These are phyloP conservation scores for Coemansia sp. DNA, from an alignment of 192 early-diverging fungal species.

Conservation along the genomic window DNA sequence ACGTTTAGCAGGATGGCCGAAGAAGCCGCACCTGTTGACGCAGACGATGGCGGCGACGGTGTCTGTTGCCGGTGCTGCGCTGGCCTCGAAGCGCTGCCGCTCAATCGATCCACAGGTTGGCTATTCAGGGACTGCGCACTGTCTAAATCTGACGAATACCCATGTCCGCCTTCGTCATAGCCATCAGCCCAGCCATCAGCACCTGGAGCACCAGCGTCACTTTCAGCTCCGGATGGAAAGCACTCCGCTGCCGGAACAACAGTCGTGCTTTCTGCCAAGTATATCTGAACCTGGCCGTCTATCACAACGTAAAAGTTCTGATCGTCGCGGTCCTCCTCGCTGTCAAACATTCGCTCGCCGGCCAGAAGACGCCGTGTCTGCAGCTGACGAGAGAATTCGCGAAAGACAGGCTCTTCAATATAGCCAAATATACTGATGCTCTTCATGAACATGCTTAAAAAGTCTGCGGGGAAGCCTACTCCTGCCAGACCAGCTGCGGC, in stretches of 20 bases:
- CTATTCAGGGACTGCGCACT: background rate
- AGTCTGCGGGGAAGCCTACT: slow-evolving; percentile 48
- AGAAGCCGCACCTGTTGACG: slow-evolving; percentile 9
- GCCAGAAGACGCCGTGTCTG: slow-evolving; percentile 75
- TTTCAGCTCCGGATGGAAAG: background rate
- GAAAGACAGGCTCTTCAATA: slow-evolving; percentile 94
- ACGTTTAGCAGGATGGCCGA: slow-evolving; percentile 73
- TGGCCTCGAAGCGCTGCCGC: background rate
- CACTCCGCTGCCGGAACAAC: background rate
- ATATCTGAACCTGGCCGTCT: slow-evolving; percentile 93
- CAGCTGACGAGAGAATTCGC: slow-evolving; percentile 89
- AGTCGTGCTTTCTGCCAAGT: slow-evolving; percentile 52
- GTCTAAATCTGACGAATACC: slow-evolving; percentile 20
- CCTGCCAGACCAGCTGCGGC: slow-evolving; percentile 2
- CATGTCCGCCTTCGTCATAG: slow-evolving; percentile 20
- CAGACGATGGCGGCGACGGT: background rate
- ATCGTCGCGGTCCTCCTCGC: slow-evolving; percentile 61
- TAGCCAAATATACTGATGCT: slow-evolving; percentile 96
- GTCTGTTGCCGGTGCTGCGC: background rate
- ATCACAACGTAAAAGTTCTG: slow-evolving; percentile 93
- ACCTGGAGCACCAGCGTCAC: slow-evolving; percentile 7
- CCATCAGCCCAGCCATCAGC: slow-evolving; percentile 11
- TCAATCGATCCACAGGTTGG: background rate
- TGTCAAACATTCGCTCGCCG: slow-evolving; percentile 79
- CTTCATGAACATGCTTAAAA: slow-evolving; percentile 59